phyloP scores from a whole-genome alignment of 2,329 filamentous ascomycete species.

The Drechslerella dactyloides region DNA sequence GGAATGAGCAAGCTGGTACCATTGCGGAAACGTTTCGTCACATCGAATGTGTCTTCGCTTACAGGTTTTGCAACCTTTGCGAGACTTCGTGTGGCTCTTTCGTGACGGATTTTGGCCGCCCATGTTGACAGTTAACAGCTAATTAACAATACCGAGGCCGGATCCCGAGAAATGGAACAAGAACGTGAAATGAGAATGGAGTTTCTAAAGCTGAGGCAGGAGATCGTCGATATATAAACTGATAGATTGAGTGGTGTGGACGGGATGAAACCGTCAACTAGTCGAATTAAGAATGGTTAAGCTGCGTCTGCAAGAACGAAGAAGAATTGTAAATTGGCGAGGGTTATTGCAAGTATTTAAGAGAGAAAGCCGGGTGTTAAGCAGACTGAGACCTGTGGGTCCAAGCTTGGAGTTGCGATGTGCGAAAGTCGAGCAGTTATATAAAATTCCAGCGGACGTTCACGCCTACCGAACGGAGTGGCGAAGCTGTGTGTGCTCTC shows the following conservation, averaged over 20 bases:
- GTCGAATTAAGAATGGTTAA: slow-evolving; percentile 22
- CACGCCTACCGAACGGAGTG: slow-evolving; percentile 49
- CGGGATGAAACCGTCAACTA: slow-evolving; percentile 13
- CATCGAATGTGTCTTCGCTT: slow-evolving; percentile 97
- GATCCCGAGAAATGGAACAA: neutral
- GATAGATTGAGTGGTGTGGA: slow-evolving; percentile 6
- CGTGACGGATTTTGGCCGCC: slow-evolving; percentile 57
- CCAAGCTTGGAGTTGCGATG: slow-evolving; percentile 51
- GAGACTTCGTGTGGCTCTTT: slow-evolving; percentile 95
- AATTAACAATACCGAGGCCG: slow-evolving; percentile 3
- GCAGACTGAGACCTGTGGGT: slow-evolving; percentile 50
- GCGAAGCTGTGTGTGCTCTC: slow-evolving; percentile 45
- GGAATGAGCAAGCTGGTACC: slow-evolving; percentile 65
- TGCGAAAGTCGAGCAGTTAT: slow-evolving; percentile 51
- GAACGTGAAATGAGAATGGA: slow-evolving; percentile 3
- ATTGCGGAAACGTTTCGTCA: slow-evolving; percentile 97
- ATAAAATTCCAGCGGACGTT: slow-evolving; percentile 48
- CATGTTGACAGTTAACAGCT: slow-evolving; percentile 18
- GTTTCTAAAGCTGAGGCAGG: neutral
- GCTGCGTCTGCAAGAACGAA: slow-evolving; percentile 25
- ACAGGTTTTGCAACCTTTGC: slow-evolving; percentile 97
- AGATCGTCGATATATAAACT: slow-evolving; percentile 8
- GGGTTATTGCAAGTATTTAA: slow-evolving; percentile 44
- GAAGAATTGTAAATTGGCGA: slow-evolving; percentile 21
- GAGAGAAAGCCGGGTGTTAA: slow-evolving; percentile 43